phyloP scores from a whole-genome alignment of 2,329 filamentous ascomycete species.

The Talaromyces rugulosus region DNA sequence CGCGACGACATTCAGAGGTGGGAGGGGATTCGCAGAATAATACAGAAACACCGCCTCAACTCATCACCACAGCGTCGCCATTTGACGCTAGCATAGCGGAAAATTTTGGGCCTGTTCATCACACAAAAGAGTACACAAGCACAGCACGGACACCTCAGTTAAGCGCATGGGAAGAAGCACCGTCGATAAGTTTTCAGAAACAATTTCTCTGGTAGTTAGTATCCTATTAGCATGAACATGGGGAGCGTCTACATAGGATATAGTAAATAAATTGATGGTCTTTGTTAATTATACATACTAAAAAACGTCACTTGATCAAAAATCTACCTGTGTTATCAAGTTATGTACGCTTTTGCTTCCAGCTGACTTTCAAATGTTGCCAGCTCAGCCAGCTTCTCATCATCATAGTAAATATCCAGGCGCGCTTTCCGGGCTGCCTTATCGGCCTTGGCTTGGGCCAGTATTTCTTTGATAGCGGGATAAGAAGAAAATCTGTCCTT shows the following conservation, averaged over 20 bases:
- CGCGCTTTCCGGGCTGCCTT: conserved; percentile 19
- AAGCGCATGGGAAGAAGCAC: conserved; percentile 27
- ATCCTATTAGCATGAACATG: neutral
- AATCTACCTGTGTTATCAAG: neutral
- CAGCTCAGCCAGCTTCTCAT: conserved; percentile 15
- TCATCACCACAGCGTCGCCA: neutral
- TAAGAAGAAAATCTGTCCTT: conserved; percentile 27
- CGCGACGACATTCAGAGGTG: neutral
- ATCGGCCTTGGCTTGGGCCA: conserved; percentile 22
- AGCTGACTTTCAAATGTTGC: neutral
- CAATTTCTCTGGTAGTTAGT: conserved; percentile 29
- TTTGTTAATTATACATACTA: neutral
- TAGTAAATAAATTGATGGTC: neutral
- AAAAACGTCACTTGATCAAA: neutral
- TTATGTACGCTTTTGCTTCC: neutral
- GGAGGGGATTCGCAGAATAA: neutral
- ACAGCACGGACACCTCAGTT: neutral
- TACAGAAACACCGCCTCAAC: neutral
- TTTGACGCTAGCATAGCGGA: neutral
- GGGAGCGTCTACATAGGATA: too few relatives aligned
- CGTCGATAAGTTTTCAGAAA: conserved; percentile 27
- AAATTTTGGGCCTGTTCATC: neutral
- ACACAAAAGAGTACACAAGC: neutral
- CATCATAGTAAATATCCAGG: conserved; percentile 21
- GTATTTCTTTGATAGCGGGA: conserved; percentile 24